Evolutionary conservation across 805 yeast species (phyloP).

Genomic region (Candida awuae): DNA sequence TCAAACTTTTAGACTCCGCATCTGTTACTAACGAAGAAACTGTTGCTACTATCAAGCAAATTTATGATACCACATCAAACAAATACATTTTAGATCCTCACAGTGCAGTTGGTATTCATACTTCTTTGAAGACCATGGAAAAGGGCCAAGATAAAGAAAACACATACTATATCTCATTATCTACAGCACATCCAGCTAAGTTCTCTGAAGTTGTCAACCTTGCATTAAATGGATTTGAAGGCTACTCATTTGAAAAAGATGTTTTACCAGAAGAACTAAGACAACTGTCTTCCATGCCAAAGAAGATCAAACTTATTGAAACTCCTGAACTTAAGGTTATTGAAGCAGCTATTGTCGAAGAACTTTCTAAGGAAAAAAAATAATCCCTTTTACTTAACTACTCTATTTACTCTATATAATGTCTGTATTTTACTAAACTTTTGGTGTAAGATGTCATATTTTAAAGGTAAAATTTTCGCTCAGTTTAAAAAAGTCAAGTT

Average conservation of each 20-base stretch:
- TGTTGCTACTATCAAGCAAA: constrained; percentile 62
- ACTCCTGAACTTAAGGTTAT: constrained; percentile 66
- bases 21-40: constrained; percentile 77
- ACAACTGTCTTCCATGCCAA: constrained; percentile 58
- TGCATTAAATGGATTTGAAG: constrained; percentile 57
- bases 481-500: too few species aligned
- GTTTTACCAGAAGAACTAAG: constrained; percentile 86
- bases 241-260: constrained; percentile 77
- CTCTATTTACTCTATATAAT: too few species aligned
- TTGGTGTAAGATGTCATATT: too few species aligned
- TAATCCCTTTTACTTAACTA: too few species aligned
- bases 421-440: too few species aligned
- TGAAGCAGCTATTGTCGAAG: constrained; percentile 68
- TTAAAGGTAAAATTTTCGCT: too few species aligned
- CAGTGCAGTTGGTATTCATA: constrained; percentile 87
- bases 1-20: constrained; percentile 64
- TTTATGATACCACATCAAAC: constrained; percentile 49
- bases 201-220: constrained; percentile 91
- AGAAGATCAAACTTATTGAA: constrained; percentile 66
- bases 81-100: constrained; percentile 92
- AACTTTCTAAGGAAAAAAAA: constrained; percentile 41
- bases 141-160: constrained; percentile 26
- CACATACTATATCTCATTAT: constrained; percentile 60
- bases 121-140: constrained; percentile 56
- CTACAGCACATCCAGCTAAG: constrained; percentile 99